Evolutionary conservation across 306 rosid species (phyloP), one percentile per base, ranked within the genome.

Genomic region (Cucurbita ficifolia): DNA sequence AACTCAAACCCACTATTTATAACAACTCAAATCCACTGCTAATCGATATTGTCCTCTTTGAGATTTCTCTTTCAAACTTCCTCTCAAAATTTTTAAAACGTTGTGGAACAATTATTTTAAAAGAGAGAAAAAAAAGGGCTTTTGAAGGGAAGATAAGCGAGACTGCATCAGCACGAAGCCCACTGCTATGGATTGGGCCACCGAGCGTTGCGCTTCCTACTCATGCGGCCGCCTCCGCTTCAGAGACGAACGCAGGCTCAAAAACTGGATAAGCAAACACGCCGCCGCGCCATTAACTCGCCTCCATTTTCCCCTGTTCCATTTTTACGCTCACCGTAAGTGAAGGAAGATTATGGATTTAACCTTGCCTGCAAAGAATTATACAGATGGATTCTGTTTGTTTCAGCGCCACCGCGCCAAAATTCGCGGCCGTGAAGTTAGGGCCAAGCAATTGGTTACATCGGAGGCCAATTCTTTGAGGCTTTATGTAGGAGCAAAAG

Each of bases 371-470:
- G 62, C 82, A 48, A 82, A 62, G 73, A 77, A 77, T 82, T 75
- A 60, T 68, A 76, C 81, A 29, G 81, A 84, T 45, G 87, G 92
- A 19, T 80, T 87, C 64, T 78, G 54, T 78, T 79, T 85, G 59
- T 82, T 86, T 77, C 91, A 80, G 53, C 75, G 39, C 65, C 71
- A 53, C 21, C 17, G 29, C 54, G 9, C 72, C 9, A 81, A 49
- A 71, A 79, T 70, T 53, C 45, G 68, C 73, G 40, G 49, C 80
- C 80, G 70, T 62, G 73, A 63, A 76, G 75, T 49, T 17, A 80
- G 79, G 75, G 75, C 78, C 76, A 59, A 74, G 17, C 74, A 75
- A 45, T 76, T 57, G 73, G 61, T 70, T 53, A 35, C 82, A 33
- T 74, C 62, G 35, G 63, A 73, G 49, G 46, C 67, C 19, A 56